phyloP scores from a whole-genome alignment of 2,329 filamentous ascomycete species.

The Pseudocercospora fijiensis region DNA sequence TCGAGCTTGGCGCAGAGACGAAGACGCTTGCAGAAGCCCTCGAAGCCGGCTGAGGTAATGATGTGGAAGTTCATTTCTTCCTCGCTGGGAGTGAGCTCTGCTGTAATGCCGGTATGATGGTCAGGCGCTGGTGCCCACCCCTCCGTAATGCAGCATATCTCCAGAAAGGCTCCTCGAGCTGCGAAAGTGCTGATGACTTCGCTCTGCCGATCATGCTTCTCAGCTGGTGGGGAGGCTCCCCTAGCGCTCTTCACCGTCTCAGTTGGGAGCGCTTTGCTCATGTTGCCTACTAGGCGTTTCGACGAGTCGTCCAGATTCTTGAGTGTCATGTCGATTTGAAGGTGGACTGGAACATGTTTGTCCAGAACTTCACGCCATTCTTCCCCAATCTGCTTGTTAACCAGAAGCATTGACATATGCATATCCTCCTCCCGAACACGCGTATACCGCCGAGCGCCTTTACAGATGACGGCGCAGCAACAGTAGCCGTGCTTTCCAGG shows the following conservation, averaged over 20 bases:
- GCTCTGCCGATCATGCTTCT: too few species aligned
- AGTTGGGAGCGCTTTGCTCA: too few species aligned
- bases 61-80: background rate
- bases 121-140: too few species aligned
- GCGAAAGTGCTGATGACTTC: background rate
- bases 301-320: too few species aligned
- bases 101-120: too few species aligned
- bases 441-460: too few species aligned
- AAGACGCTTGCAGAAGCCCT: background rate
- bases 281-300: too few species aligned
- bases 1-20: background rate
- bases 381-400: background rate
- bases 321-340: background rate
- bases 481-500: background rate
- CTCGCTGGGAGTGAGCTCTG: too few species aligned
- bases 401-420: background rate
- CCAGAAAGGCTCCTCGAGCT: background rate
- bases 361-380: background rate
- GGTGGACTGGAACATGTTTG: background rate
- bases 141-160: too few species aligned
- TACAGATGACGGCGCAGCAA: background rate
- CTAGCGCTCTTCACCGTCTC: too few species aligned
- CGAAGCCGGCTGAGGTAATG: background rate
- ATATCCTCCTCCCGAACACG: too few species aligned
- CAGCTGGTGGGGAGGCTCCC: too few species aligned